These are phyloP conservation scores for Ophiostoma triangulosporum DNA, from an alignment of 2,329 filamentous ascomycete genomes.

Conservation along the genomic window DNA sequence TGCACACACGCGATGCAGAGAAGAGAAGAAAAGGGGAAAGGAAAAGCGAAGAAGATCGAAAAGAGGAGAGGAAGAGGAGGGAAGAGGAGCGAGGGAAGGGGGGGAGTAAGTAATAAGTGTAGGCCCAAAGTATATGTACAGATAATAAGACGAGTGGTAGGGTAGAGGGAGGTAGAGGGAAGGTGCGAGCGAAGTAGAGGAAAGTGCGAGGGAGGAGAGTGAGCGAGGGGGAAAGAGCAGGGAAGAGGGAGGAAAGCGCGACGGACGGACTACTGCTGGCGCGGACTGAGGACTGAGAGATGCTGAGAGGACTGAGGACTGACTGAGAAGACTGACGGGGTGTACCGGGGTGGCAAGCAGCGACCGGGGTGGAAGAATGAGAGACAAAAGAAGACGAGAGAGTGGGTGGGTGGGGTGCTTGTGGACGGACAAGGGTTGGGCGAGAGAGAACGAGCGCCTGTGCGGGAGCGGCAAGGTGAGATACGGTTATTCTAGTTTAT, in stretches of 20 bases:
- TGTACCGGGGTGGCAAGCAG: slow-evolving; percentile 9
- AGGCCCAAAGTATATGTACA: too few species aligned
- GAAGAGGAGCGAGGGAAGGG: not conserved
- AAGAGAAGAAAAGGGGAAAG: slow-evolving; percentile 15
- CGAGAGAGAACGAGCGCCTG: slow-evolving; percentile 5
- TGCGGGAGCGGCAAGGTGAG: slow-evolving; percentile 8
- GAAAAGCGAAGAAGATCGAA: slow-evolving; percentile 24
- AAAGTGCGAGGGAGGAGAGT: not conserved
- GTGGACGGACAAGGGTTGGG: slow-evolving; percentile 4
- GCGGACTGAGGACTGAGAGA: too few species aligned
- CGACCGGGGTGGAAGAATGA: not conserved
- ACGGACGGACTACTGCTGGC: not conserved
- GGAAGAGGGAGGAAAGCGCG: slow-evolving; percentile 5
- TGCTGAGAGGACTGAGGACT: too few species aligned
- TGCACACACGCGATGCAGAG: slow-evolving; percentile 18
- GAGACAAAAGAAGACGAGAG: not conserved
- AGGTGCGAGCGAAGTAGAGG: not conserved
- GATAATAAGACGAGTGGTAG: not conserved
- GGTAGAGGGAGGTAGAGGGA: not conserved
- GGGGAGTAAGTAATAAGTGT: slow-evolving; percentile 1
- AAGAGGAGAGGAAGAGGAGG: slow-evolving; percentile 15
- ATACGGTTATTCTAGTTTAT: not conserved
- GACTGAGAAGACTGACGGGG: not conserved
- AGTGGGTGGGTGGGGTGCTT: slow-evolving; percentile 8
- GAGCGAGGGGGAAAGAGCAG: slow-evolving; percentile 4